A percentile compares a stretch with the other conserved stretches of the same genome.
Evolutionary conservation across 2,329 filamentous ascomycete species (phyloP).

Genomic region (Delphinella strobiligena): DNA sequence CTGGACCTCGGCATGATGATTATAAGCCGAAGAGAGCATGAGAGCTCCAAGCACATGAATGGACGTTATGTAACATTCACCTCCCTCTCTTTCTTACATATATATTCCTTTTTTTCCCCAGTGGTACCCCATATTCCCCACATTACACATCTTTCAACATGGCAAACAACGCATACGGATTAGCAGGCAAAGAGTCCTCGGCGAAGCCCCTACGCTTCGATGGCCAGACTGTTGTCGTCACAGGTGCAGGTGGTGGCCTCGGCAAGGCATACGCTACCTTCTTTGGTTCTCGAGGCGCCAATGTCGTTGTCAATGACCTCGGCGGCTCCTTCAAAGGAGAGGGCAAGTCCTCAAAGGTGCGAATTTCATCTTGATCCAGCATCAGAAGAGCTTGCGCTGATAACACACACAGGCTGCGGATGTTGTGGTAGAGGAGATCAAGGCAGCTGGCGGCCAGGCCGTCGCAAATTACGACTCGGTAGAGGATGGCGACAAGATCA

Average conservation of each 20-base stretch:
- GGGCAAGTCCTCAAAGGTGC: slow-evolving; percentile 73
- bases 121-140: slow-evolving; percentile 2
- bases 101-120: no score
- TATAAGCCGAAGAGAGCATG: slow-evolving; percentile 4
- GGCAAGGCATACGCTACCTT: slow-evolving; percentile 77
- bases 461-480: slow-evolving; percentile 96
- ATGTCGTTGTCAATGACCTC: slow-evolving; percentile 92
- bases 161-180: slow-evolving; percentile 11
- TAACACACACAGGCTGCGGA: slow-evolving; percentile 55
- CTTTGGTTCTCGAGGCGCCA: slow-evolving; percentile 84
- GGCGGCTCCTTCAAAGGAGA: slow-evolving; percentile 90
- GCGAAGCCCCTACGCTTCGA: slow-evolving; percentile 58
- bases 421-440: slow-evolving; percentile 73
- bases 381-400: background rate
- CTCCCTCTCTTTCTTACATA: slow-evolving; percentile 5
- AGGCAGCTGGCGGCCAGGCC: slow-evolving; percentile 80
- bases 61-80: slow-evolving; percentile 6
- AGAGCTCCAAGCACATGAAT: slow-evolving; percentile 3
- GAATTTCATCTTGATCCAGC: slow-evolving; percentile 12
- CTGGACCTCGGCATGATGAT: slow-evolving; percentile 1
- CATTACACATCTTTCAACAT: slow-evolving; percentile 7
- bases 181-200: slow-evolving; percentile 3
- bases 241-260: slow-evolving; percentile 71
- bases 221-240: slow-evolving; percentile 80
- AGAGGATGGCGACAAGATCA: slow-evolving; percentile 86